Percentiles rank a stretch among this genome's conserved stretches.
Evolutionary conservation across 495 filamentous ascomycete genomes (phyloP).

Genomic region (Cetradonia linearis): DNA sequence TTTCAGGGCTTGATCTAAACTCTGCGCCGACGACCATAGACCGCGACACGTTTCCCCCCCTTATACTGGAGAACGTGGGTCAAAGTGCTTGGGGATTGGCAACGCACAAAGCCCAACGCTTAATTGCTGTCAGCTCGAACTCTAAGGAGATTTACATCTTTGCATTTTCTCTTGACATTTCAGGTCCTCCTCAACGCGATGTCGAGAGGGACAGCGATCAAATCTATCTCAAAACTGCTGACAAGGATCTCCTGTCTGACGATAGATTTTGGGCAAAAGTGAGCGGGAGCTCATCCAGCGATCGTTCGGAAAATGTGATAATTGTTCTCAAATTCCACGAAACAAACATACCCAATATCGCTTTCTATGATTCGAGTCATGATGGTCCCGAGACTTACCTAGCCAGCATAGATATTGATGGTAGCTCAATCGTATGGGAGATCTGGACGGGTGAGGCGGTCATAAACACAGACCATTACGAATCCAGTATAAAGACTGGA

Average conservation of each 20-base stretch:
- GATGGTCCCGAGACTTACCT: constrained; percentile 59
- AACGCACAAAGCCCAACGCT: constrained; percentile 62
- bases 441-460: constrained; percentile 39
- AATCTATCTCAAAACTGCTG: background rate
- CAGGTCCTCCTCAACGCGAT: background rate
- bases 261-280: background rate
- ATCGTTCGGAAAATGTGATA: constrained; percentile 29
- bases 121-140: constrained; percentile 79
- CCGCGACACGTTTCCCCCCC: too few relatives aligned
- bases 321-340: constrained; percentile 38
- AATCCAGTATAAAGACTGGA: background rate
- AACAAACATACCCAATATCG: constrained; percentile 67
- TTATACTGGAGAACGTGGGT: constrained; percentile 55
- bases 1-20: background rate
- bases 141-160: constrained; percentile 56
- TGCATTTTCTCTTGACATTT: constrained; percentile 50
- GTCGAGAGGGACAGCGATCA: background rate
- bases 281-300: constrained; percentile 4
- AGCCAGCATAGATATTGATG: constrained; percentile 63
- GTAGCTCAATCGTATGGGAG: constrained; percentile 54
- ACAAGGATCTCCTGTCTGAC: background rate
- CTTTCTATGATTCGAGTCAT: constrained; percentile 54
- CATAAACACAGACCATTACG: background rate
- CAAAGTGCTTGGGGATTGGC: constrained; percentile 83
- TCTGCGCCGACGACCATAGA: background rate